A percentile compares a stretch with the other conserved stretches of the same genome.
These are phyloP conservation scores for Monosporascus sp. DNA, from an alignment of 2,329 filamentous ascomycete species.

Conservation along the genomic window DNA sequence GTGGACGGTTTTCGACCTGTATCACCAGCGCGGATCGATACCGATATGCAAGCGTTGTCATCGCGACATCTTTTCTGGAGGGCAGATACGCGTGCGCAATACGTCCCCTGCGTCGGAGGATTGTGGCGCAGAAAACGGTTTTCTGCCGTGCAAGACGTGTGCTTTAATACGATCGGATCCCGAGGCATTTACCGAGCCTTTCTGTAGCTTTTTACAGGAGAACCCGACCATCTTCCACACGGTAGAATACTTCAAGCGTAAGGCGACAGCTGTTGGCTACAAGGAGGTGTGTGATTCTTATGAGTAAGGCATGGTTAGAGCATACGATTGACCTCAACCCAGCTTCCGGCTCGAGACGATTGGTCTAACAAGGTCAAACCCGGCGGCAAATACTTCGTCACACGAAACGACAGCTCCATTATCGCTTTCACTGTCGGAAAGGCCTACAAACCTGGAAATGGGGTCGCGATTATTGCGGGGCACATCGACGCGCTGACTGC, in stretches of 20 bases:
- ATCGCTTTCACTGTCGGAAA: conserved; percentile 82
- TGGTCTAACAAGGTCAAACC: conserved; percentile 69
- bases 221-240: conserved; percentile 95
- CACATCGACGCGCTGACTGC: conserved; percentile 92
- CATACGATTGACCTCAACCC: conserved; percentile 9
- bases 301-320: neutral
- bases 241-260: conserved; percentile 70
- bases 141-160: conserved; percentile 16
- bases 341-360: conserved; percentile 72
- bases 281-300: conserved; percentile 50
- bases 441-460: conserved; percentile 77
- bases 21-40: conserved; percentile 5
- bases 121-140: conserved; percentile 10
- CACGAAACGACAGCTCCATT: conserved; percentile 78
- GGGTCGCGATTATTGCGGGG: conserved; percentile 81
- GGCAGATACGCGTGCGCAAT: neutral
- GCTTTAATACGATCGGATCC: conserved; percentile 32
- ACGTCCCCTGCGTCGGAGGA: conserved; percentile 20
- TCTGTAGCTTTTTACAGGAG: conserved; percentile 78
- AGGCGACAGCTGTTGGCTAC: conserved; percentile 69
- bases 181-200: conserved; percentile 73
- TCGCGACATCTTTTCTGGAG: conserved; percentile 8
- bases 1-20: conserved; percentile 20
- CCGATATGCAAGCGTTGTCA: conserved; percentile 22
- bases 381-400: conserved; percentile 85